Base-by-base conservation (phyloP, 345 rosid genomes). In the Moringa oleifera region DNA sequence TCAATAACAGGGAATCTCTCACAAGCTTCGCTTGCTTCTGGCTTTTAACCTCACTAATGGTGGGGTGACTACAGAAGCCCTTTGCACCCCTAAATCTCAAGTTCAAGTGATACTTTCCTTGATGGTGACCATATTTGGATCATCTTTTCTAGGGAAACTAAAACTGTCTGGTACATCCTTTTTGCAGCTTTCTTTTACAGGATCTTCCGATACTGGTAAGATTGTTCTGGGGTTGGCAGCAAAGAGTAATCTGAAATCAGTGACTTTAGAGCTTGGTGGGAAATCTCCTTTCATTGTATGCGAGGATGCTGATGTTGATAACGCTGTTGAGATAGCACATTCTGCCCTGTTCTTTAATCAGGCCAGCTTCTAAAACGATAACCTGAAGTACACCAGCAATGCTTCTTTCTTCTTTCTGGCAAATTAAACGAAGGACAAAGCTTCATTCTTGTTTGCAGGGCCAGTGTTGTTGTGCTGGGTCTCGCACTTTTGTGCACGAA, bases 281-380 rank as follows among this genome's bases (percentile, higher is more conserved):
- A 87, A 87, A 72, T 85, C 91, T 13, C 91, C 95, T 53, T 83
- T 88, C 71, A 80, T 88, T 49, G 67, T 88, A 36, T 88, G 83
- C 4, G 91, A 83, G 51, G 95, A 88, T 73, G 91, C 91, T 55
- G 83, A 88, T 18, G 18, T 93, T 20, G 88, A 87, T 59, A 51
- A 79, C 58, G 90, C 88, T 22, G 90, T 85, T 53, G 95, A 87
- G 77, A 25, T 77, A 1, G 94, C 98, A 22, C 98, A 93, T 70
- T 66, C 58, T 47, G 98, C 98, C 47, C 61, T 93, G 68, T 93
- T 93, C 83, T 93, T 90, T 73, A 93, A 93, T 80, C 97, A 90
- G 96, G 98, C 50, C 21, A 61, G 45, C 37, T 50, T 16, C 75
- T 65, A 58, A 21, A 24, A 19, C 3, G n/a, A 33, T 33, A 11